Evolutionary conservation across 2,329 filamentous ascomycete species (phyloP).

Genomic region (Beauveria caledonica): DNA sequence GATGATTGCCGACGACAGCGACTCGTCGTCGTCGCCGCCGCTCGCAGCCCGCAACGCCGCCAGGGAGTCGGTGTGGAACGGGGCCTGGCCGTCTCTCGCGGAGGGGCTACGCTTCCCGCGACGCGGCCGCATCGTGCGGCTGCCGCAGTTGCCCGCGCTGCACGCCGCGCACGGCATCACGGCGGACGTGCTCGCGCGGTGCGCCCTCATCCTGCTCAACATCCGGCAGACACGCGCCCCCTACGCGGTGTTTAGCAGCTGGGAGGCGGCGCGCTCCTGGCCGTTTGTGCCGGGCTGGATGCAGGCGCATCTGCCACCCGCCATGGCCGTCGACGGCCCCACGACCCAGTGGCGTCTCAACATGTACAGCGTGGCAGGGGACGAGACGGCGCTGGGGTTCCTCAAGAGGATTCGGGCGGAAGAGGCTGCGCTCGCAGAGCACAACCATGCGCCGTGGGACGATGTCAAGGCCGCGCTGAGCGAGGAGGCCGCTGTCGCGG

Average conservation of each 20-base stretch:
- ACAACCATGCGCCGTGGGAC: constrained; percentile 29
- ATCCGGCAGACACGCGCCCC: constrained; percentile 23
- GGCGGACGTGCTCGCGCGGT: constrained; percentile 23
- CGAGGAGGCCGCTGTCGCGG: constrained; percentile 25
- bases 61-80: constrained; percentile 14
- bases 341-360: constrained; percentile 30
- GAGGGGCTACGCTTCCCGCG: constrained; percentile 23
- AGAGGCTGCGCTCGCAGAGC: constrained; percentile 17
- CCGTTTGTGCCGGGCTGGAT: constrained; percentile 30
- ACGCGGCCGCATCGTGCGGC: constrained; percentile 21
- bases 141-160: constrained; percentile 20
- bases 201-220: constrained; percentile 27
- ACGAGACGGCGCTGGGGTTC: constrained; percentile 22
- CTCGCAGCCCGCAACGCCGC: background rate
- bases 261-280: constrained; percentile 28
- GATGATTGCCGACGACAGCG: constrained; percentile 25
- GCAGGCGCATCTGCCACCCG: constrained; percentile 24
- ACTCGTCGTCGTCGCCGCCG: constrained; percentile 15
- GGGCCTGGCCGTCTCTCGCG: constrained; percentile 24
- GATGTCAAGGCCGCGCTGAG: constrained; percentile 22
- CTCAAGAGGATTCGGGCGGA: constrained; percentile 21
- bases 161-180: constrained; percentile 16
- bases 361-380: constrained; percentile 20
- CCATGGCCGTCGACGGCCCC: constrained; percentile 30
- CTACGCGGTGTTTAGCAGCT: constrained; percentile 26